Conservation (phyloP, 2,329 filamentous ascomycete genomes). For the Plenodomus lindquistii region DNA sequence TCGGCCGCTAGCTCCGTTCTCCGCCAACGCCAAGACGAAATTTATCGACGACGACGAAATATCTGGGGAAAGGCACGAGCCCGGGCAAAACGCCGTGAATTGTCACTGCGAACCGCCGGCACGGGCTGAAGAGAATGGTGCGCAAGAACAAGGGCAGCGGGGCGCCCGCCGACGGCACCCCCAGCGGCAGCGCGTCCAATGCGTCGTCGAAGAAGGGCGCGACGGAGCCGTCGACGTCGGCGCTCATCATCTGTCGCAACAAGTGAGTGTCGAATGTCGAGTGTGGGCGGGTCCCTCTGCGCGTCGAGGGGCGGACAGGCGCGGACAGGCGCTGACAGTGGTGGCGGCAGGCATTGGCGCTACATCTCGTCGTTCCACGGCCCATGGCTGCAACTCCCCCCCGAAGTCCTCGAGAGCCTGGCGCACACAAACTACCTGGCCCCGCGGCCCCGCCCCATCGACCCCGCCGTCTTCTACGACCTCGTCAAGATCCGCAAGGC, state of each 20-base stretch:
- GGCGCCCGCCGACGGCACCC: constrained; percentile 21
- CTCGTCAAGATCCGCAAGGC: constrained; percentile 78
- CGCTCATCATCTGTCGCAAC: constrained; percentile 49
- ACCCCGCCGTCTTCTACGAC: constrained; percentile 81
- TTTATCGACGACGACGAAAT: constrained; percentile 19
- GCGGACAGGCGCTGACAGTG: constrained; percentile 9
- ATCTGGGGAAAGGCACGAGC: constrained; percentile 4
- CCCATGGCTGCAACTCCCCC: constrained; percentile 78
- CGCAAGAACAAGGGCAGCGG: constrained; percentile 41
- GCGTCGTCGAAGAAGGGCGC: constrained; percentile 13
- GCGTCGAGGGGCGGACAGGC: background rate
- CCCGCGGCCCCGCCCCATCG: constrained; percentile 74
- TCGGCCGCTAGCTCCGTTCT: constrained; percentile 8
- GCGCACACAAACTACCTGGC: constrained; percentile 80
- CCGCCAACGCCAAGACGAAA: constrained; percentile 20
- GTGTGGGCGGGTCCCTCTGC: constrained; percentile 20
- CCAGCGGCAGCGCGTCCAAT: constrained; percentile 12
- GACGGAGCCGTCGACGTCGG: constrained; percentile 23
- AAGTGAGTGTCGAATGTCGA: constrained; percentile 49
- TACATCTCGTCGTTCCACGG: constrained; percentile 85
- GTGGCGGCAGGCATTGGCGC: constrained; percentile 70
- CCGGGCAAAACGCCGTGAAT: background rate
- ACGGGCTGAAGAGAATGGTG: constrained; percentile 26
- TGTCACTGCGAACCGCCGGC: background rate
- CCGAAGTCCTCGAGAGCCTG: constrained; percentile 77